Base-by-base conservation (phyloP, 331 rosid genomes). In the Cucumis variabilis region DNA sequence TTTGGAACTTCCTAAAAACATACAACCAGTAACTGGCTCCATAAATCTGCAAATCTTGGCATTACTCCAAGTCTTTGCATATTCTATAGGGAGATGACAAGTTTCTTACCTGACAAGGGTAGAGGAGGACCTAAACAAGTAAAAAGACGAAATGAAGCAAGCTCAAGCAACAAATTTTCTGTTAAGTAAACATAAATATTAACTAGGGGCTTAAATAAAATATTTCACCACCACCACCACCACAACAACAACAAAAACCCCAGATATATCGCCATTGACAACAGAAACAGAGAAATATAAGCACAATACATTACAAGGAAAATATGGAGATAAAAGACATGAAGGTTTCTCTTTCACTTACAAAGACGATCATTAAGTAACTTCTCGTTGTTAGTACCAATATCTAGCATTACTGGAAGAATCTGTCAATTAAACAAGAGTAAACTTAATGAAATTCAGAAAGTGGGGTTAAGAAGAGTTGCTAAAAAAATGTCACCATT, bases 401-500 rank as follows among this genome's bases (percentile, higher is more conserved):
- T 95, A 88, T 97, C 99, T 1, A 97, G 93, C 99, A 97, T 97
- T 71, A 97, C 95, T 7, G 99, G 99, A 85, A 96, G 99, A 91
- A 93, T 93, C 99, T 97, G 96, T 70, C 69, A 65, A 13, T 66
- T 60, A 73, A 19, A 90, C 80, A 88, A 58, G 50, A 74, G 83
- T 66, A 80, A 88, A 77, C 88, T 76, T 86, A 25, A 75, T 46
- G 19, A 88, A 86, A 51, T 15, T 65, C 7, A 27, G 33, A 69
- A 28, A 85, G 66, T 79, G 77, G 44, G 70, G 19, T 30, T 28
- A 58, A 81, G 70, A 79, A 53, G 11, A 79, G 23, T 28, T 20
- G 24, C 20, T 11, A 13, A 27, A 70, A 68, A 21, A 28, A 53
- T 0, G 55, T 33, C 33, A 7, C 60, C 20, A 33, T 21, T 33